Conservation (phyloP, 2,329 filamentous ascomycete species). For the Aureobasidium sp. region DNA sequence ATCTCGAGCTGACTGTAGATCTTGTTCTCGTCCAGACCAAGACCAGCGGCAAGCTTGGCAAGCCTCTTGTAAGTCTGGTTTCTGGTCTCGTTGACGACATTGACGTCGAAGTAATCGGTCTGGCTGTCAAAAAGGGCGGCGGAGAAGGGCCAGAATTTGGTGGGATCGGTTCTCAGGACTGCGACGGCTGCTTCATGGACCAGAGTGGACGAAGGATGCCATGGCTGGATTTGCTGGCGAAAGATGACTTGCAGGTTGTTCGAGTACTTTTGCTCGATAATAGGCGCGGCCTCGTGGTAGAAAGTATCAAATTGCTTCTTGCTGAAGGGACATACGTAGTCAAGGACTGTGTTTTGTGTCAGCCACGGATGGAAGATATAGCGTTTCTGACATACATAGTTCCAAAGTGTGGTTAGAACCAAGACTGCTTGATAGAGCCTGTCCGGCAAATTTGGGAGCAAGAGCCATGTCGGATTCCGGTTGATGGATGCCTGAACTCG, state of each 20-base stretch:
- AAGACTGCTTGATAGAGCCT: slow-evolving; percentile 50
- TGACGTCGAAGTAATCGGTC: slow-evolving; percentile 73
- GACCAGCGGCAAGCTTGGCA: slow-evolving; percentile 60
- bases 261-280: slow-evolving; percentile 52
- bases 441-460: slow-evolving; percentile 66
- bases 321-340: slow-evolving; percentile 73
- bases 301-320: slow-evolving; percentile 68
- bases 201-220: slow-evolving; percentile 69
- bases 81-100: slow-evolving; percentile 70
- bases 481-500: background rate
- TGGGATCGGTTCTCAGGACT: slow-evolving; percentile 60
- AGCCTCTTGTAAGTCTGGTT: slow-evolving; percentile 78
- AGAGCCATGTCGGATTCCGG: slow-evolving; percentile 51
- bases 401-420: slow-evolving; percentile 41
- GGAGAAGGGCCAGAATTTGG: slow-evolving; percentile 74
- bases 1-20: slow-evolving; percentile 63
- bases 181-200: slow-evolving; percentile 77
- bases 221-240: slow-evolving; percentile 86
- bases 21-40: slow-evolving; percentile 61
- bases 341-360: slow-evolving; percentile 49
- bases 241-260: slow-evolving; percentile 66
- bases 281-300: slow-evolving; percentile 54
- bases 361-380: background rate
- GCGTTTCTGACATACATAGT: slow-evolving; percentile 48
- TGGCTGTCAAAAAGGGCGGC: slow-evolving; percentile 60